Evolutionary conservation across 164 flowering plant species (phyloP).

Genomic region (Amborella trichopoda): DNA sequence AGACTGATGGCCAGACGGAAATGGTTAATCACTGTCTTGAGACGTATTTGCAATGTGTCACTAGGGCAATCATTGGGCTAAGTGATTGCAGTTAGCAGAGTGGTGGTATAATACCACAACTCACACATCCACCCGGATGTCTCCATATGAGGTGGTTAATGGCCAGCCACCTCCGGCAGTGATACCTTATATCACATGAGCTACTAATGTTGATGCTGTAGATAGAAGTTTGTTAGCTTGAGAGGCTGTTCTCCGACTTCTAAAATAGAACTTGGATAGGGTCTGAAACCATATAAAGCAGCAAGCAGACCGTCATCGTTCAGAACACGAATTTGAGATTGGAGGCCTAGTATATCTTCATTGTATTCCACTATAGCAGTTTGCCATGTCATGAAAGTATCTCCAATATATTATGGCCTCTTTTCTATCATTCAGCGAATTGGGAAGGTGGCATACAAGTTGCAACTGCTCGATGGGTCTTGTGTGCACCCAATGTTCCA

Average conservation of each 20-base stretch:
- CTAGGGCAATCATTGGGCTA: not conserved
- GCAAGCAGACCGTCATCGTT: not conserved
- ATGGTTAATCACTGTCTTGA: not conserved
- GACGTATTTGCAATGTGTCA: not conserved
- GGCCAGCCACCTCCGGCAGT: not conserved
- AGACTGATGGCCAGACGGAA: not conserved
- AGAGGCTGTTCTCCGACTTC: not conserved
- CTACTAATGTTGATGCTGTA: not conserved
- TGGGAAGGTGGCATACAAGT: too few relatives aligned
- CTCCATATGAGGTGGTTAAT: slow-evolving; percentile 2
- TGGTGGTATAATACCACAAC: not conserved
- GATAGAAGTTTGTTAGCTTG: not conserved
- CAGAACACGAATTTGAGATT: not conserved
- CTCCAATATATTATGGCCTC: too few relatives aligned
- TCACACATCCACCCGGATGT: not conserved
- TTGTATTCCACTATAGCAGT: not conserved
- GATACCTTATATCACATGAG: not conserved
- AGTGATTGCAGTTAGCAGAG: not conserved
- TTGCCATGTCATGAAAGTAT: too few relatives aligned
- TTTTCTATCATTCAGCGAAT: too few relatives aligned
- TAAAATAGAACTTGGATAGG: not conserved
- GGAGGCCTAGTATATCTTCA: not conserved
- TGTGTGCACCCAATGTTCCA: too few relatives aligned
- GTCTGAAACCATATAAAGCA: not conserved
- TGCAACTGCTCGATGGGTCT: too few relatives aligned